phyloP scores from a whole-genome alignment of 768 basidiomycete species.

The Trametes meyenii region DNA sequence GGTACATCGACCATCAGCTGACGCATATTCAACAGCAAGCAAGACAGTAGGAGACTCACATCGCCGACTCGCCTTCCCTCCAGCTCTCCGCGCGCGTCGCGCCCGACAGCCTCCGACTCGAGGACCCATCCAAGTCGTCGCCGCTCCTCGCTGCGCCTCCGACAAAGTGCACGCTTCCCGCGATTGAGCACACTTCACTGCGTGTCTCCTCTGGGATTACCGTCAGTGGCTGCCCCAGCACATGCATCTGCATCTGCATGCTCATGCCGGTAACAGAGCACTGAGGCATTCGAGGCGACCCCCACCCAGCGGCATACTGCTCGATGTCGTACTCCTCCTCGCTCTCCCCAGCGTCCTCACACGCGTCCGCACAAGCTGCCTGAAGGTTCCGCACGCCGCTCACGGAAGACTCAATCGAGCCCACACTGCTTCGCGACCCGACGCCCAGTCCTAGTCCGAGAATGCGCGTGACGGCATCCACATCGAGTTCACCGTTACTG shows the following conservation, averaged over 20 bases:
- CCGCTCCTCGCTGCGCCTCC: background rate
- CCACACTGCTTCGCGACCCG: slow-evolving; percentile 8
- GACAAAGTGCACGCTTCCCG: slow-evolving; percentile 4
- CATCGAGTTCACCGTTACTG: slow-evolving; percentile 30
- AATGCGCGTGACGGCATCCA: slow-evolving; percentile 31
- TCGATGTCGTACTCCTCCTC: slow-evolving; percentile 10
- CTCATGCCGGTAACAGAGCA: background rate
- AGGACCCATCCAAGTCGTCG: background rate
- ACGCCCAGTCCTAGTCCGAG: slow-evolving; percentile 27
- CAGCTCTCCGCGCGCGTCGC: slow-evolving; percentile 17
- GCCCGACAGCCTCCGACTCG: background rate
- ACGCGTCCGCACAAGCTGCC: background rate
- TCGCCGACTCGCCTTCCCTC: slow-evolving; percentile 22
- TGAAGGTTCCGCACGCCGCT: background rate
- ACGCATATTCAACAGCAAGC: background rate
- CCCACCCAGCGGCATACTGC: slow-evolving; percentile 13
- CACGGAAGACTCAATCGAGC: background rate
- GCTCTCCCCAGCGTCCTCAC: background rate
- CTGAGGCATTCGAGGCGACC: background rate
- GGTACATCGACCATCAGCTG: background rate
- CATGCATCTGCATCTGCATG: slow-evolving; percentile 4
- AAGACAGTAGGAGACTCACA: slow-evolving; percentile 1
- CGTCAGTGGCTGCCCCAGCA: slow-evolving; percentile 28
- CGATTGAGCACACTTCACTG: slow-evolving; percentile 24
- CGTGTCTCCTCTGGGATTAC: slow-evolving; percentile 32